Percentiles rank a stretch among this genome's conserved stretches.
Evolutionary conservation across 345 rosid genomes (phyloP).

Genomic region (Brassica napus): DNA sequence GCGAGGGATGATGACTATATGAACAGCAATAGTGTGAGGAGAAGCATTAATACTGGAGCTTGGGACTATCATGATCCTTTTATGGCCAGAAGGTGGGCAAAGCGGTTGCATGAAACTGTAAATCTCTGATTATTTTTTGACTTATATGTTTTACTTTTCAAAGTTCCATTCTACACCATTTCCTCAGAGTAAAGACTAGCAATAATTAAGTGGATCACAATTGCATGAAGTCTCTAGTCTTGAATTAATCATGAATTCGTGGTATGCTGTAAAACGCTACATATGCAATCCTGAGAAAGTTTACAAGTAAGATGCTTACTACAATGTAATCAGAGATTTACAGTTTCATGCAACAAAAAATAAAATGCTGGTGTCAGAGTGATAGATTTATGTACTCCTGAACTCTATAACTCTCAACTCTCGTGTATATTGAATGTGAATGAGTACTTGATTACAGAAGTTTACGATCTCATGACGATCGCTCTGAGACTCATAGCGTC

Average conservation of each 20-base stretch:
- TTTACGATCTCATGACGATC: no score
- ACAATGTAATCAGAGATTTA: conserved; percentile 28
- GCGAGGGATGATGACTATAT: conserved; percentile 33
- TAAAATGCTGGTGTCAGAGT: no score
- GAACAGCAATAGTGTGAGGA: conserved; percentile 49
- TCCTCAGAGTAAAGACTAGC: not conserved
- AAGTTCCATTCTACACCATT: no score
- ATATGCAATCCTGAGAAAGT: not conserved
- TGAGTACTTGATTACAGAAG: no score
- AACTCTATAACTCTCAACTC: no score
- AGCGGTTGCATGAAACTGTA: conserved; percentile 71
- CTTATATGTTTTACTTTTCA: no score
- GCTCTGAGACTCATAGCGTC: no score
- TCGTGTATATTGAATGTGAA: no score
- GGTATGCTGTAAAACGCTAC: not conserved
- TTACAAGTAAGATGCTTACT: not conserved
- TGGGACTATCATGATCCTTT: conserved; percentile 66
- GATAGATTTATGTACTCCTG: no score
- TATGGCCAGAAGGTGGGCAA: conserved; percentile 91
- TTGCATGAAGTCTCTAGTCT: not conserved
- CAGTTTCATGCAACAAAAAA: conserved; percentile 56
- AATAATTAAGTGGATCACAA: not conserved
- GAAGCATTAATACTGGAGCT: conserved; percentile 56
- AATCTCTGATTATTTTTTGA: conserved; percentile 17
- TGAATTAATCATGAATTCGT: not conserved